Evolutionary conservation across 192 early-diverging fungal genomes (phyloP), one percentile per base, ranked within the genome.

Genomic region (Rhizoclosmatium sp.): DNA sequence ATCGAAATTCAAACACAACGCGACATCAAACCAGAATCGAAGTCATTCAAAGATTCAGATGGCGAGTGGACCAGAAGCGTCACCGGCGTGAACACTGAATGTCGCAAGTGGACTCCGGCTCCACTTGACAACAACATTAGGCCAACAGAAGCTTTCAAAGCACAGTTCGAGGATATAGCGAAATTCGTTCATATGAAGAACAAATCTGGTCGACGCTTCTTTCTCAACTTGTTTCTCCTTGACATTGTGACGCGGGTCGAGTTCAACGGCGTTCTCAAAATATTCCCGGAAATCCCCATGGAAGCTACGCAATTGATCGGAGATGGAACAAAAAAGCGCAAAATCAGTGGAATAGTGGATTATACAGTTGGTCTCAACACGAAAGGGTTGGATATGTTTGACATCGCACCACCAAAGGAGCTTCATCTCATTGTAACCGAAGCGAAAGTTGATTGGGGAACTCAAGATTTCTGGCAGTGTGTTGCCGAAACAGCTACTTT

Each of bases 401-500:
- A 85, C 42, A 80, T 66, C 1, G 54, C 60, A 5, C 70, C 69
- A 47, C 81, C 82, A 3, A 64, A 79, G 62, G 82, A 83, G 46
- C 64, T 70, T 54, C 71, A 82, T 68, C 44, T 84, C 44, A 40
- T 84, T 39, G 82, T 75, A 54, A 23, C 84, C 21, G 81, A 83
- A 66, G 82, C 82, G 12, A 82, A 84, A 60, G 42, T 23, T 4
- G 69, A 69, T 16, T 84, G 64, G 59, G 47, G 59, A 4, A 47
- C 46, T 59, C n/a, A 82, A 4, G 82, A 83, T 58, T 44, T 81
- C n/a, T 81, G 82, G 76, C 82, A 79, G 60, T 84, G 77, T 42
- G 77, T 83, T 3, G 82, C 83, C 7, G 76, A 83, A 62, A 76
- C 76, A 2, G 82, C 82, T 56, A 51, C 82, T 21, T 69, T 85